These are phyloP conservation scores for Ophiostoma himal-ulmi DNA, from an alignment of 2,329 filamentous ascomycete species.

Conservation along the genomic window DNA sequence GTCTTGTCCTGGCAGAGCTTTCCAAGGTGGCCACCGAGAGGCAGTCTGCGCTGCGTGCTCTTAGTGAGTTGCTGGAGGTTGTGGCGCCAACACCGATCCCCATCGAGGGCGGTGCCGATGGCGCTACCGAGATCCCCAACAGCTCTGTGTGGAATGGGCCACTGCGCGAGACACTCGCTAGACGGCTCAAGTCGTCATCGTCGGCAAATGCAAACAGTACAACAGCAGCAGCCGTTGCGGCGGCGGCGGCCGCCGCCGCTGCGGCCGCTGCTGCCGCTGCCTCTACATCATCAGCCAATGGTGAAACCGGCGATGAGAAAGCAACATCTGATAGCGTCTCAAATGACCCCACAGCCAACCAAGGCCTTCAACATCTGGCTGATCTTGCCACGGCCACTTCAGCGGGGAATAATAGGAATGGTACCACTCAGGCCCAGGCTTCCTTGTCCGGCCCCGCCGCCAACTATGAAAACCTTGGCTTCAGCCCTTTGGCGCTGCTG, in stretches of 20 bases:
- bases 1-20: constrained; percentile 52
- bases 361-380: constrained; percentile 47
- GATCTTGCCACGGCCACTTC: constrained; percentile 41
- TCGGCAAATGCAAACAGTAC: neutral
- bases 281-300: neutral
- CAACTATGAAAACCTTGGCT: constrained; percentile 40
- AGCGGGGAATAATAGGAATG: neutral
- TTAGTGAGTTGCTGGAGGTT: constrained; percentile 53
- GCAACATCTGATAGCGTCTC: constrained; percentile 30
- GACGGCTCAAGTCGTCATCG: constrained; percentile 35
- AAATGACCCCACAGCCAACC: constrained; percentile 31
- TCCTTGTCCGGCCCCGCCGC: constrained; percentile 23
- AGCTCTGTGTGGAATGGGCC: constrained; percentile 47
- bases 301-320: neutral
- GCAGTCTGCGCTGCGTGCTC: constrained; percentile 49
- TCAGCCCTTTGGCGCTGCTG: constrained; percentile 38
- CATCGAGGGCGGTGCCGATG: constrained; percentile 24
- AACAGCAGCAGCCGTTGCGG: constrained; percentile 21
- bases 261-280: constrained; percentile 21
- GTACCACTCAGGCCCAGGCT: neutral
- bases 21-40: constrained; percentile 47
- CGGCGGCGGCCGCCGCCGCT: constrained; percentile 30
- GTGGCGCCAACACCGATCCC: constrained; percentile 36
- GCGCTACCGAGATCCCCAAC: constrained; percentile 28
- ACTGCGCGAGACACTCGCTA: constrained; percentile 48